Base-by-base conservation (phyloP, 2,329 filamentous ascomycete genomes). In the Penicillium expansum region DNA sequence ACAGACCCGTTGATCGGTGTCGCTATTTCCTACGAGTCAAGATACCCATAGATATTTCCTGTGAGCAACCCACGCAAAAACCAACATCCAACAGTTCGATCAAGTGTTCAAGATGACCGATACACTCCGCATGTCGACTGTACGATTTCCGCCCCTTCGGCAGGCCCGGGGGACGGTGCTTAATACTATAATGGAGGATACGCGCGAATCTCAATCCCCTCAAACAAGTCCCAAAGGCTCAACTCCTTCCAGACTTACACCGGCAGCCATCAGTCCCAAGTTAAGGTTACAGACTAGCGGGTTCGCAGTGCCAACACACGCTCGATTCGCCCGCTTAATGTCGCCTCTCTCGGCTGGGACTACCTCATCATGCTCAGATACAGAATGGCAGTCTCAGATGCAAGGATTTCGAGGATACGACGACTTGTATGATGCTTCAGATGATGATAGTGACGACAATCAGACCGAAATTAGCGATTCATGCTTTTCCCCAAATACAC, bases 401-500 rank as follows among this genome's bases (percentile, higher is more conserved):
- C 85, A 65, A 82, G 87, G 91, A 62, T 93, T 93, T 66, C 85
- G 65, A 82, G 87, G 92, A 63, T 94, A 93, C 67, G 90, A 96
- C 74, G 91, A 95, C 67, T 78, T 96, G 48, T 96, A 96, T 73
- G 90, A 94, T 73, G 83, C 91, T 41, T 92, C 90, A 16, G 91
- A 95, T 63, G 86, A 91, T 53, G 91, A 96, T 65, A 81, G 57
- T 30, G 61, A 62, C 44, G 63, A 64, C 37, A 54, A 63, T 50
- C 58, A 52, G 22, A 67, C 84, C 9, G 80, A 84, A 76, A 68
- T 75, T 71, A 71, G 76, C 66, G 71, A 76, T 65, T 60, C 79
- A 57, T 77, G 74, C 52, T 76, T 74, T 71, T 86, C 66, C 67
- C 82, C 71, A 69, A 81, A 67, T 37, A 72, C 75, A 70, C 80